phyloP scores from a whole-genome alignment of 1,284 basidiomycete genomes.

The Ceratobasidium sp. region DNA sequence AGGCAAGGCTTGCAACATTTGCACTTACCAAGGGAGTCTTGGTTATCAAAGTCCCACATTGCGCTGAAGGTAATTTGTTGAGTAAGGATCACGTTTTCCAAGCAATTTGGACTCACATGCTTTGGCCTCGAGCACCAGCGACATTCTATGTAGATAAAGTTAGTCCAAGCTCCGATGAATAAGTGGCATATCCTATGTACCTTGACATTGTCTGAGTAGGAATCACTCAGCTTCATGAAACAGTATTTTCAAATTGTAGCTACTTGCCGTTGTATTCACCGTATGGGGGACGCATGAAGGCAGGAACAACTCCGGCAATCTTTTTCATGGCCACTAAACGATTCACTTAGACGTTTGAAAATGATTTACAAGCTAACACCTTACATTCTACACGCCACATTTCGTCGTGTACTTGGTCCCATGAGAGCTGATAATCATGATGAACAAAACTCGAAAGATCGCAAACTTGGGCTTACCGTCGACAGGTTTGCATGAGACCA shows the following conservation, averaged over 20 bases:
- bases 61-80: background rate
- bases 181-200: background rate
- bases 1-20: too few relatives aligned
- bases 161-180: background rate
- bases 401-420: conserved; percentile 42
- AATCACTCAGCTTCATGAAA: background rate
- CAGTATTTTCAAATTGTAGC: background rate
- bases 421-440: conserved; percentile 11
- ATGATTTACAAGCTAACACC: background rate
- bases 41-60: conserved; percentile 41
- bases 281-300: conserved; percentile 43
- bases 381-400: conserved; percentile 35
- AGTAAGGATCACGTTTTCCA: too few relatives aligned
- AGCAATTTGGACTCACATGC: conserved; percentile 1
- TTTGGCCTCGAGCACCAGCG: conserved; percentile 27
- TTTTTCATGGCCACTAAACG: conserved; percentile 38
- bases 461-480: background rate
- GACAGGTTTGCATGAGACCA: conserved; percentile 14
- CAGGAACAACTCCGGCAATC: conserved; percentile 38
- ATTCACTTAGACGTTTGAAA: too few relatives aligned
- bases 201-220: background rate
- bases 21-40: conserved; percentile 34
- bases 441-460: background rate
- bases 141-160: background rate
- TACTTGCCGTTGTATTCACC: conserved; percentile 42